These are phyloP conservation scores for Lactuca saligna DNA, from an alignment of 129 eudicot genomes.

Conservation along the genomic window DNA sequence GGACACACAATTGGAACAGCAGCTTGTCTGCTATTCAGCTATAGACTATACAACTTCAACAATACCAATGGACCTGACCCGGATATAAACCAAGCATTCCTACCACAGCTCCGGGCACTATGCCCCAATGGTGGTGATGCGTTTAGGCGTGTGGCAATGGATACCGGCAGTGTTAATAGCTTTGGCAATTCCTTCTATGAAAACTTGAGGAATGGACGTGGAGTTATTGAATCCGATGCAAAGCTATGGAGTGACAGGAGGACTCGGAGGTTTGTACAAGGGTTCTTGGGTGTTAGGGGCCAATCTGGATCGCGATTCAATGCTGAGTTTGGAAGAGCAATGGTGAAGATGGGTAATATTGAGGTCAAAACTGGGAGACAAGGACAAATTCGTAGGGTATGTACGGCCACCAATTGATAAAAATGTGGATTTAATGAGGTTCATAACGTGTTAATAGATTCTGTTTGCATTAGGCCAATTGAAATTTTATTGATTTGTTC, in stretches of 20 bases:
- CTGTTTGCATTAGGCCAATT: neutral
- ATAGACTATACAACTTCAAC: slow-evolving; percentile 73
- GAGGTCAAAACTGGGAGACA: slow-evolving; percentile 56
- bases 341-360: slow-evolving; percentile 75
- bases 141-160: slow-evolving; percentile 47
- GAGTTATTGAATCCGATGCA: slow-evolving; percentile 68
- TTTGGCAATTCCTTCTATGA: slow-evolving; percentile 53
- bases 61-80: slow-evolving; percentile 53
- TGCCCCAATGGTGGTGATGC: slow-evolving; percentile 57
- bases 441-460: neutral
- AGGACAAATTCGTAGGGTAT: slow-evolving; percentile 75
- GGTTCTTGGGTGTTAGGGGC: slow-evolving; percentile 53
- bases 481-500: slow-evolving; percentile 6
- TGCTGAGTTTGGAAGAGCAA: slow-evolving; percentile 59
- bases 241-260: slow-evolving; percentile 52
- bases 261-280: slow-evolving; percentile 47
- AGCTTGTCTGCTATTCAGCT: slow-evolving; percentile 57
- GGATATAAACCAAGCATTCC: slow-evolving; percentile 44
- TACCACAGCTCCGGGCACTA: slow-evolving; percentile 48
- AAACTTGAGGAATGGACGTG: slow-evolving; percentile 55
- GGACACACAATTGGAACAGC: slow-evolving; percentile 82
- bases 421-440: neutral
- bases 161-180: slow-evolving; percentile 44
- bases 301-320: slow-evolving; percentile 44
- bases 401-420: slow-evolving; percentile 50